Conservation (phyloP, 1,284 basidiomycete genomes). For the Mycosarcoma maydis region DNA sequence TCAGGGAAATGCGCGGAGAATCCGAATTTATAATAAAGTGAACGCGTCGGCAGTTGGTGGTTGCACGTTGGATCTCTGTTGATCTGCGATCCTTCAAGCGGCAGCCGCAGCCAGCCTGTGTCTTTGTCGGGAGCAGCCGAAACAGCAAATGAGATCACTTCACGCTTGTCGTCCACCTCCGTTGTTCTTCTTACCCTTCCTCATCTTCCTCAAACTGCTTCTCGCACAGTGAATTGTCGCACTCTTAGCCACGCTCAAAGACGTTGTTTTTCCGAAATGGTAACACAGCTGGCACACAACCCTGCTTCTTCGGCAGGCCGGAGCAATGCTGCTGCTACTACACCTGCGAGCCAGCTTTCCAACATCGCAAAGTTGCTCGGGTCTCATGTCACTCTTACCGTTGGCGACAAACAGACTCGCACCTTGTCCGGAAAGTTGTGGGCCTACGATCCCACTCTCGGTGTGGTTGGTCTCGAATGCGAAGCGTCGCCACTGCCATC, state of each 20-base stretch:
- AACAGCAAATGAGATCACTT: too few relatives aligned
- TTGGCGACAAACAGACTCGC: constrained; percentile 36
- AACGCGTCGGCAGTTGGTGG: constrained; percentile 7
- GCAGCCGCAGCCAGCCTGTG: too few relatives aligned
- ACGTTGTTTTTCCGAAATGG: constrained; percentile 4
- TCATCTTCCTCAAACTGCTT: too few relatives aligned
- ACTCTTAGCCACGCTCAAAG: neutral
- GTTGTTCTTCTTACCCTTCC: too few relatives aligned
- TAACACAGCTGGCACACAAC: constrained; percentile 10
- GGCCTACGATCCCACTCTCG: constrained; percentile 58
- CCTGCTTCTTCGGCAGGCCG: constrained; percentile 16
- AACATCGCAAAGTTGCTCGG: constrained; percentile 40
- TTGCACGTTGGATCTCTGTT: neutral
- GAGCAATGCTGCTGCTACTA: constrained; percentile 8
- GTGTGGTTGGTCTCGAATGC: constrained; percentile 59
- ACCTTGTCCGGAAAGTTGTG: constrained; percentile 57
- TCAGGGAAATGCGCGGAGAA: constrained; percentile 8
- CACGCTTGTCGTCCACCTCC: too few relatives aligned
- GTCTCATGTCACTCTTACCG: constrained; percentile 30
- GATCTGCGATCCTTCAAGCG: too few relatives aligned
- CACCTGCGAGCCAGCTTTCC: constrained; percentile 27
- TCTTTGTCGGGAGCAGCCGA: too few relatives aligned
- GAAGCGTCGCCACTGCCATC: constrained; percentile 24
- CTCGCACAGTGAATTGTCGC: too few relatives aligned
- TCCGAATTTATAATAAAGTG: too few relatives aligned